Conservation (phyloP, 2,329 filamentous ascomycete species). For the Parascedosporium putredinis region DNA sequence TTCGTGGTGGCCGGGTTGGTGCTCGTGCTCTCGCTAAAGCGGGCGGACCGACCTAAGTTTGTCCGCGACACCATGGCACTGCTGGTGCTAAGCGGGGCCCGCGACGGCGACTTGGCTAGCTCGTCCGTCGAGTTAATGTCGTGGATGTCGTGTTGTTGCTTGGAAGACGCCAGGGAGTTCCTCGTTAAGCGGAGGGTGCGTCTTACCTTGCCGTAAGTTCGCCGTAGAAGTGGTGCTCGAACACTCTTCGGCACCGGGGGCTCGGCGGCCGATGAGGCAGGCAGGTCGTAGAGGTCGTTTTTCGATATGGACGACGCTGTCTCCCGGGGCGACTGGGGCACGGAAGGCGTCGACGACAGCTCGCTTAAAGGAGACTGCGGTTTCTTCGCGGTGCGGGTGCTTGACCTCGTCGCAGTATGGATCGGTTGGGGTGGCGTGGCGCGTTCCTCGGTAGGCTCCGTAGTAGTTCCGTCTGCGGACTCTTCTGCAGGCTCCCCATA, state of each 20-base stretch:
- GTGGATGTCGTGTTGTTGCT: constrained; percentile 13
- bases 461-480: too few relatives aligned
- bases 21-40: not conserved
- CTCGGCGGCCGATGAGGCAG: constrained; percentile 1
- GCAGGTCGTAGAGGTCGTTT: constrained; percentile 3
- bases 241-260: constrained; percentile 4
- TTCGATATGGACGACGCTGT: not conserved
- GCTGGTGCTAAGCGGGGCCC: constrained; percentile 26
- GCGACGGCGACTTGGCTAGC: constrained; percentile 28
- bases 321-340: constrained; percentile 6
- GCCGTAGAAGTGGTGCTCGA: constrained; percentile 8
- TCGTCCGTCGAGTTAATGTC: constrained; percentile 39
- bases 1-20: too few relatives aligned
- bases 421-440: too few relatives aligned
- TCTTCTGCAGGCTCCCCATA: too few relatives aligned
- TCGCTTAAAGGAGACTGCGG: constrained; percentile 30
- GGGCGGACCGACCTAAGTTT: not conserved
- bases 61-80: constrained; percentile 13
- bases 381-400: too few relatives aligned
- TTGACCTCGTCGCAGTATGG: too few relatives aligned
- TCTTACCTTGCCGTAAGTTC: constrained; percentile 6
- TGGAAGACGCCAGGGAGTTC: constrained; percentile 5
- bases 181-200: constrained; percentile 1
- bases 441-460: too few relatives aligned
- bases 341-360: constrained; percentile 27